Percentiles rank a stretch among this genome's conserved stretches.
phyloP scores from a whole-genome alignment of 345 rosid genomes.

The Theobroma cacao region DNA sequence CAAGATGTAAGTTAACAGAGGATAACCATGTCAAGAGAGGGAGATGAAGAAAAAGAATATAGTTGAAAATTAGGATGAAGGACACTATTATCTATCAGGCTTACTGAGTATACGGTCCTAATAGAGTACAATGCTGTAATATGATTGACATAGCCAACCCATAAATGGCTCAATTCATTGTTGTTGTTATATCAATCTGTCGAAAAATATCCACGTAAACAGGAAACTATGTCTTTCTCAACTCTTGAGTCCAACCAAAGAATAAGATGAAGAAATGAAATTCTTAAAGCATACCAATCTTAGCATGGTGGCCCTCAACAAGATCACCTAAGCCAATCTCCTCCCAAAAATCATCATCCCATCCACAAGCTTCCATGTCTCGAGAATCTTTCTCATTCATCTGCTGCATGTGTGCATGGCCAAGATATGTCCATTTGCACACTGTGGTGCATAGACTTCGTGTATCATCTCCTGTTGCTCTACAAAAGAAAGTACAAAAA shows the following conservation, averaged over 20 bases:
- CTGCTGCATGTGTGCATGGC: constrained; percentile 97
- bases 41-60: background rate
- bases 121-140: background rate
- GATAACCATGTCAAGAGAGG: background rate
- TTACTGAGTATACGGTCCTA: background rate
- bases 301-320: constrained; percentile 90
- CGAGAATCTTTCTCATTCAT: constrained; percentile 70
- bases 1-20: background rate
- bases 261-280: background rate
- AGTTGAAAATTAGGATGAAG: background rate
- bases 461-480: constrained; percentile 97
- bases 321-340: constrained; percentile 97
- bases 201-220: background rate
- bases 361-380: constrained; percentile 96
- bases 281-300: constrained; percentile 61
- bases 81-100: background rate
- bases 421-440: constrained; percentile 99
- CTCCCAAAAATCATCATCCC: constrained; percentile 99
- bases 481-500: constrained; percentile 19
- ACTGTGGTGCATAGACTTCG: constrained; percentile 95
- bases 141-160: background rate
- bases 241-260: background rate
- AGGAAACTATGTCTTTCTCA: background rate
- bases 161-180: background rate
- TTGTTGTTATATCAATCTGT: background rate